Evolutionary conservation across 805 yeast genomes (phyloP), one percentile per base, ranked within the genome.

Genomic region (Myxozyma nipponensis): DNA sequence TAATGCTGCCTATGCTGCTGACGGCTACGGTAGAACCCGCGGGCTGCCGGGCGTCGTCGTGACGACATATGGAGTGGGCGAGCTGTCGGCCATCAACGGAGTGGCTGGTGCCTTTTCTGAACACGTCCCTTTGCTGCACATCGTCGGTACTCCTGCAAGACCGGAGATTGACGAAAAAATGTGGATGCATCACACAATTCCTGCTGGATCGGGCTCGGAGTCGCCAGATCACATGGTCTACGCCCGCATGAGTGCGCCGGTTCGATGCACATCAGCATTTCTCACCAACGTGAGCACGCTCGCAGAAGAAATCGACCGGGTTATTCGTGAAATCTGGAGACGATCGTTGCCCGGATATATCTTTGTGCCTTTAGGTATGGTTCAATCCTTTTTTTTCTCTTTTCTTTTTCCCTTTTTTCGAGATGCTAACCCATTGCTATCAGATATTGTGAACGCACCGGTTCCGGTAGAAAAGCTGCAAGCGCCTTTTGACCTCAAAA

Each of bases 51-150:
- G 88, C 46, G 88, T 81, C 19, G 66, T 79, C 37, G 67, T 79
- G 47, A 81, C 90, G 46, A 88, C 96, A 3, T 86, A 75, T 67
- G 96, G 96, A 44, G 96, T 88, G 17, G 96, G 96, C 50, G 96
- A 88, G 66, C 74, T 87, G 55, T 80, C 88, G 51, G 95, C 95
- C 1, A 63, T 87, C 54, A 51, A 52, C 39, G 95, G 95, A 42
- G 71, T 86, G 47, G 74, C 88, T 28, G 95, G 95, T 44, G 79
- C 95, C 0, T 83, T 77, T 70, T 84, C 95, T 30, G 96, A 88
- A 69, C 78, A 74, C 59, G 83, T 83, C 39, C 93, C 93, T 4
- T 71, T 88, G 1, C 71, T 88, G 50, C 95, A 87, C 68, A 82
- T 89, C 57, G 95, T 89, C 17, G 96, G 96, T 36, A 81, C 86